A percentile compares a stretch with the other conserved stretches of the same genome.
phyloP scores from a whole-genome alignment of 2,329 filamentous ascomycete species.

The Claviceps purpurea region DNA sequence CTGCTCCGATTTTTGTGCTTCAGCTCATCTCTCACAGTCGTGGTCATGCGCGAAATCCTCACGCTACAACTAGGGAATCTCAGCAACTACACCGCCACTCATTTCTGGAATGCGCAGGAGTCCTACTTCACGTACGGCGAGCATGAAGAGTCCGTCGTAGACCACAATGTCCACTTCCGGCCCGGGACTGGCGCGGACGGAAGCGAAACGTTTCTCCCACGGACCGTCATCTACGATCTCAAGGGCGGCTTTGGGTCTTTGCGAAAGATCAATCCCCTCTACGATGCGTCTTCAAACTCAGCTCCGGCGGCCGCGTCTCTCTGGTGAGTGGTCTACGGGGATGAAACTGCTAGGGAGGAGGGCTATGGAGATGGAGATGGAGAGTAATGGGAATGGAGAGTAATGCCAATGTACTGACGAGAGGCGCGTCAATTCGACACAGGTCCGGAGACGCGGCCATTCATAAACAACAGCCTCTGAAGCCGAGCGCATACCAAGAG shows the following conservation, averaged over 20 bases:
- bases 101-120: slow-evolving; percentile 98
- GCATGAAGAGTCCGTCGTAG: slow-evolving; percentile 18
- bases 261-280: slow-evolving; percentile 76
- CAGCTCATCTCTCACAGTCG: not conserved
- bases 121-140: slow-evolving; percentile 87
- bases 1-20: not conserved
- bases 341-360: no score
- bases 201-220: slow-evolving; percentile 79
- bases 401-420: not conserved
- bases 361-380: not conserved
- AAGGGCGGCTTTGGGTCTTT: slow-evolving; percentile 88
- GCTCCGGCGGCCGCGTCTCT: slow-evolving; percentile 19
- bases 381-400: not conserved
- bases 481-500: slow-evolving; percentile 62
- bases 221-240: slow-evolving; percentile 86
- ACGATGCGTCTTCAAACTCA: slow-evolving; percentile 36
- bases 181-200: slow-evolving; percentile 72
- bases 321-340: slow-evolving; percentile 17
- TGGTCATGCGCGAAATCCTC: slow-evolving; percentile 78
- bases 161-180: slow-evolving; percentile 67
- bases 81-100: slow-evolving; percentile 85
- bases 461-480: slow-evolving; percentile 54
- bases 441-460: slow-evolving; percentile 57
- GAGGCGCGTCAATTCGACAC: not conserved
- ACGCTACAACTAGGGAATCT: slow-evolving; percentile 87